Evolutionary conservation across 2,329 filamentous ascomycete genomes (phyloP), one percentile per base, ranked within the genome.

Genomic region (Pleomassaria siparia): DNA sequence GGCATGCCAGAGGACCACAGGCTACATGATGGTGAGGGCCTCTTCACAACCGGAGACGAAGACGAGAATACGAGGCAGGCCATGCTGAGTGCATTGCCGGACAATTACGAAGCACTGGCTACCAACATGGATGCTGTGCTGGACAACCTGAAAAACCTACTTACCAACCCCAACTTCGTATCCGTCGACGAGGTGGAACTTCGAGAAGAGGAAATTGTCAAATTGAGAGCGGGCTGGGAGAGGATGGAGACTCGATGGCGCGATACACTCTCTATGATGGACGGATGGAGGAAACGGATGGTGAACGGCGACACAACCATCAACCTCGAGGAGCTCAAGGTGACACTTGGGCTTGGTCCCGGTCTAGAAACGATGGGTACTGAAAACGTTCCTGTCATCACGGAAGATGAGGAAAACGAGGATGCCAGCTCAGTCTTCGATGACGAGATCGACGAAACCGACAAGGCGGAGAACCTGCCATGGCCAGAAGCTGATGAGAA

Each of bases 121-220:
- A 66, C 74, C 8, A 88, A 95, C 54, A 83, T 96, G 72, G 86
- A 91, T 44, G 76, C 76, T 6, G 85, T 95, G 9, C 78, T 97
- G 50, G 84, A 88, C 26, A 90, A 95, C 64, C 80, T 99, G 54
- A 83, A 88, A 55, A 87, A 81, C 2, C 82, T 99, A 29, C 78
- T 99, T 36, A 96, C 91, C 8, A 97, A 97, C 63, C 94, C 94
- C 1, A 95, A 91, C 2, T 99, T 97, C 67, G 94, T 96, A 12
- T 89, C 92, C 0, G 83, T 97, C 18, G 94, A 97, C 61, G 94
- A 97, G 69, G 90, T 99, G 2, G 86, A 95, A 63, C 74, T 91
- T n/a, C 84, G 92, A 45, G 92, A 99, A 55, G 87, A 95, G 50
- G 91, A 96, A 67, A 97, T 99, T 55, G 80, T 81, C 43, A 82